These are phyloP conservation scores for Phaeosphaeria sp. DNA, from an alignment of 2,329 filamentous ascomycete genomes.

Conservation along the genomic window DNA sequence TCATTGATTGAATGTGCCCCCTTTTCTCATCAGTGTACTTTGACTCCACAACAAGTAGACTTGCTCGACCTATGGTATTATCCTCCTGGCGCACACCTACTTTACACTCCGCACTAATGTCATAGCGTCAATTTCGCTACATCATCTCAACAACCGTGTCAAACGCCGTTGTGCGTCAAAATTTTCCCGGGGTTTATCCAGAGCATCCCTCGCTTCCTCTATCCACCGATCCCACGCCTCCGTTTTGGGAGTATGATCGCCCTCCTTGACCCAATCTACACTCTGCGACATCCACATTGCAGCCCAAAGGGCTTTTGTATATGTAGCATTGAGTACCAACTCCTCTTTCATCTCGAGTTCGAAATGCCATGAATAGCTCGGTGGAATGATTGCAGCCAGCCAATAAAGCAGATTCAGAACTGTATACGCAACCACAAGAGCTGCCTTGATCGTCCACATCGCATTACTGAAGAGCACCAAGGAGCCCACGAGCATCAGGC, in stretches of 20 bases:
- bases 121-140: background rate
- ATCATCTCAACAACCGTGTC: background rate
- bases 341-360: background rate
- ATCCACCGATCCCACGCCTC: background rate
- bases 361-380: background rate
- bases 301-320: background rate
- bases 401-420: slow-evolving; percentile 1
- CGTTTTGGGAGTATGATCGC: background rate
- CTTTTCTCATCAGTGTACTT: no score
- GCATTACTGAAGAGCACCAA: slow-evolving; percentile 6
- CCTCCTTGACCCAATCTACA: background rate
- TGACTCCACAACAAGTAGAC: no score
- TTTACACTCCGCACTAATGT: no score
- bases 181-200: background rate
- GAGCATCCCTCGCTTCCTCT: background rate
- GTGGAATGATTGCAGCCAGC: background rate
- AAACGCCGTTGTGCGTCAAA: background rate
- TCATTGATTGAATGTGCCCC: no score
- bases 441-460: slow-evolving; percentile 5
- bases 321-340: background rate
- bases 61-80: no score
- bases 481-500: background rate
- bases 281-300: background rate
- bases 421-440: slow-evolving; percentile 2
- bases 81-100: no score